phyloP scores from a whole-genome alignment of 179 eudicot genomes.

The Camellia oleifera region DNA sequence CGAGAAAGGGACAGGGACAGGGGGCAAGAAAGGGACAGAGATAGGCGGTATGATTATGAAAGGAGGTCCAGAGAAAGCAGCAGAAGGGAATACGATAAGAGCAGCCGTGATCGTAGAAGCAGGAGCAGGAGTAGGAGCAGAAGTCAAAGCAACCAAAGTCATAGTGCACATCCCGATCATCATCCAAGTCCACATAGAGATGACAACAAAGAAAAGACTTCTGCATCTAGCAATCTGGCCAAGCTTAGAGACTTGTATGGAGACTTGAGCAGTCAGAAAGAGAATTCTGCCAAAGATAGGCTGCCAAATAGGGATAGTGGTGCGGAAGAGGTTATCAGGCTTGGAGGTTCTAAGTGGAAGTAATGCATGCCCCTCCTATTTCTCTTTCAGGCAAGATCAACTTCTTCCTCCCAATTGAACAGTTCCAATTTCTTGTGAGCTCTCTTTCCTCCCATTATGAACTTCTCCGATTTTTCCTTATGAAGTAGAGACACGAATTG shows the following conservation, averaged over 20 bases:
- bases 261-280: slow-evolving; percentile 54
- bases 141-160: slow-evolving; percentile 54
- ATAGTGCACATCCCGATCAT: slow-evolving; percentile 30
- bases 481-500: background rate
- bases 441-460: background rate
- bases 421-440: background rate
- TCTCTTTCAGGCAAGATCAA: background rate
- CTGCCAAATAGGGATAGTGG: slow-evolving; percentile 47
- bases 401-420: background rate
- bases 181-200: slow-evolving; percentile 46
- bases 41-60: slow-evolving; percentile 61
- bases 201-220: slow-evolving; percentile 47
- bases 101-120: slow-evolving; percentile 50
- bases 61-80: slow-evolving; percentile 55
- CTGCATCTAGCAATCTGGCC: slow-evolving; percentile 72
- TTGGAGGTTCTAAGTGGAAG: slow-evolving; percentile 85
- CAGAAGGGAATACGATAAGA: slow-evolving; percentile 54
- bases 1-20: slow-evolving; percentile 23
- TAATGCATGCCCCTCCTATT: slow-evolving; percentile 10
- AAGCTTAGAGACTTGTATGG: slow-evolving; percentile 89
- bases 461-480: too few relatives aligned
- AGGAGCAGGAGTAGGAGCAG: slow-evolving; percentile 66
- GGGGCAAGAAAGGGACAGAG: slow-evolving; percentile 25
- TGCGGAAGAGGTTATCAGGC: slow-evolving; percentile 73
- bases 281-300: slow-evolving; percentile 40